Base-by-base conservation (phyloP, 208 protist species). In the Acanthamoeba castellanii region DNA sequence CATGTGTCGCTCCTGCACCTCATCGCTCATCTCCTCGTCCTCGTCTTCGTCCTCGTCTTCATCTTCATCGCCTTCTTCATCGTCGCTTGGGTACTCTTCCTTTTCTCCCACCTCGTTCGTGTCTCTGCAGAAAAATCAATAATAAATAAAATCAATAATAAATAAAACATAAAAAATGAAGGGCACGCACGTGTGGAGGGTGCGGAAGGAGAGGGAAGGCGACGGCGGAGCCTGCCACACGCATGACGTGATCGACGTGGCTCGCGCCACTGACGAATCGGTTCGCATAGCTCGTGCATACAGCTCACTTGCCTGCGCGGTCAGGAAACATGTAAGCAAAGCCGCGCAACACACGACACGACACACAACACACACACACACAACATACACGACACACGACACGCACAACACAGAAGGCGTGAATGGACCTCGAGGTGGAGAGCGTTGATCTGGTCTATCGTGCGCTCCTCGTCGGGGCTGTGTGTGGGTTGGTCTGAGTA, bases 1-100 rank as follows among this genome's bases (percentile, higher is more conserved):
- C 78, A 87, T 87, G 52, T 87, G 78, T 64, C 78, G 45, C 47
- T 87, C 78, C 32, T 87, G 78, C 78, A 61, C 50, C 52, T 87
- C 78, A 18, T 87, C 78, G 45, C 45, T 42, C 22, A 87, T 87
- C 30, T 64, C 50, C 3, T 82, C 74, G 14, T 82, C 70, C 9
- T 78, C 32, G 0, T 85, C 78, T 61, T 87, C 78, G 11, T 87
- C 47, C 2, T 61, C 30, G 30, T 84, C 76, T 9, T 84, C 76
- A 55, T 57, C 78, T 6, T 42, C 42, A 64, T 87, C 66, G 6
- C 4, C 78, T 25, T 87, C 78, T 64, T 61, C 47, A 25, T 61
- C 50, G 7, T 87, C 78, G 52, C 47, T 18, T 13, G 18, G 6
- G 61, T 30, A 4, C 50, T 72, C 9, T 22, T 9, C 14, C n/a